These are phyloP conservation scores for Andrographis paniculata DNA, from an alignment of 305 asterid genomes.

Conservation along the genomic window DNA sequence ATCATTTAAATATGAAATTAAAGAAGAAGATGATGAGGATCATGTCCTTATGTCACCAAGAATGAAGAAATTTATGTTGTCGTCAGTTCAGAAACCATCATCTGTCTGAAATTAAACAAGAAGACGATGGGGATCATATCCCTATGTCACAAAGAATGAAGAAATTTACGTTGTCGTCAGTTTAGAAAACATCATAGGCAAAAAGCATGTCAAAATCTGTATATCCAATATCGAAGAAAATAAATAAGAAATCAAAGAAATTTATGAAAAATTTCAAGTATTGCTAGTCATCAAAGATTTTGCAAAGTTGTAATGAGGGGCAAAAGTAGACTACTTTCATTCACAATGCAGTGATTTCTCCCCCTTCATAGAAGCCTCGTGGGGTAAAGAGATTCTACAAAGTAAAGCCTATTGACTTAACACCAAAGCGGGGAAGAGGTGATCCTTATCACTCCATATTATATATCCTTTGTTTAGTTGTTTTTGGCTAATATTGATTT, in stretches of 20 bases:
- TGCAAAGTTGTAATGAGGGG: constrained; percentile 93
- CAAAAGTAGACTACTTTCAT: constrained; percentile 93
- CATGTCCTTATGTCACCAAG: too few species aligned
- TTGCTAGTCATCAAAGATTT: constrained; percentile 70
- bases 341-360: constrained; percentile 92
- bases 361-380: constrained; percentile 91
- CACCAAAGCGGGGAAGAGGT: constrained; percentile 99
- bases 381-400: constrained; percentile 90
- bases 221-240: constrained; percentile 35
- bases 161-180: constrained; percentile 34
- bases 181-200: constrained; percentile 36
- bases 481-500: background rate
- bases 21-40: constrained; percentile 52
- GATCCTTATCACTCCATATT: constrained; percentile 2
- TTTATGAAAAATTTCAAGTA: constrained; percentile 46
- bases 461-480: background rate
- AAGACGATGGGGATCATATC: too few species aligned
- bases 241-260: constrained; percentile 43
- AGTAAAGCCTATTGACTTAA: constrained; percentile 69
- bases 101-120: too few species aligned
- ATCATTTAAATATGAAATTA: constrained; percentile 31
- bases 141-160: constrained; percentile 79
- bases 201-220: constrained; percentile 39
- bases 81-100: too few species aligned
- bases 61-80: too few species aligned